Percentiles rank a stretch among this genome's conserved stretches.
Conservation (phyloP, 129 eudicot genomes). For the Helianthus annuus region HanXRQr2.0-SUNRISE NC_035449.2:141563625-141564124, state of each 20-base stretch:
- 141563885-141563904: background rate
- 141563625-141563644: too few relatives aligned
- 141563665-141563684: too few relatives aligned
- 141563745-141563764: too few relatives aligned
- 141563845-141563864: background rate
- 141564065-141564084: constrained; percentile 31
- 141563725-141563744: too few relatives aligned
- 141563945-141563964: constrained; percentile 35
- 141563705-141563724: too few relatives aligned
- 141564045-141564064: constrained; percentile 24
- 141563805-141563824: background rate
- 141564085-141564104: constrained; percentile 47
- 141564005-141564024: constrained; percentile 36
- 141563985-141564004: constrained; percentile 39
- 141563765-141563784: too few relatives aligned
- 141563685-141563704: too few relatives aligned
- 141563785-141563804: background rate
- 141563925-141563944: constrained; percentile 3
- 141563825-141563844: background rate
- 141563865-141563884: background rate
- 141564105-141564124: constrained; percentile 27
- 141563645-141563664: too few relatives aligned
- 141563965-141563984: constrained; percentile 44
- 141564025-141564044: constrained; percentile 40
- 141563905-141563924: background rate